Base-by-base conservation (phyloP, 2,329 filamentous ascomycete genomes). In the Cladorrhinum sp. region DNA sequence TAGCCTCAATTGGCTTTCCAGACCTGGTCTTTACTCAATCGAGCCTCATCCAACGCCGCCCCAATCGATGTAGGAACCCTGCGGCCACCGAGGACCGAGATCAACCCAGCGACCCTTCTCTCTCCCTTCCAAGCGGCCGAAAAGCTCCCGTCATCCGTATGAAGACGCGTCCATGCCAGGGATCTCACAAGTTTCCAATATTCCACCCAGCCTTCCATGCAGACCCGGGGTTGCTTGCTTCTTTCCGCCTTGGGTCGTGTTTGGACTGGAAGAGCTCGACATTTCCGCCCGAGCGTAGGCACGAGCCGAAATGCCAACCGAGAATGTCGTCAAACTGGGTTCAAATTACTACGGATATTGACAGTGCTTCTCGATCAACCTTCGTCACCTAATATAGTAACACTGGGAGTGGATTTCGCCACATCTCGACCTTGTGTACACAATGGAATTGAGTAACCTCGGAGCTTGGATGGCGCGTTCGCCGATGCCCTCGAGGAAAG, bases 301-400 rank as follows among this genome's bases (percentile, higher is more conserved):
- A 60, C 62, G 61, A 67, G 64, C 62, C 65, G 65, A 64, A 60
- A 21, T 51, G 53, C 52, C 46, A 66, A 59, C 62, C 65, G 64
- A 62, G 33, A 23, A 55, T 59, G 39, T 56, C 59, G 58, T 58
- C 58, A 48, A 57, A 28, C 55, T 30, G 42, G 58, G 36, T 20
- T 24, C 33, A 67, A 59, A 67, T 64, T 65, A 57, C 56, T 48
- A 28, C 58, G 52, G 56, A 67, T 66, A 68, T 67, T 66, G 64
- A 55, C 48, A 23, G 21, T 60, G 21, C 48, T 62, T 42, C 50
- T 58, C 58, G 56, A 60, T 58, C 57, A 26, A 54, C 30, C 46
- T 49, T 60, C 55, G 23, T 46, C 54, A 53, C 64, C 61, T 54
- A 64, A 66, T 64, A 52, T 65, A 64, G 64, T 53, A 64, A 53